A percentile compares a stretch with the other conserved stretches of the same genome.
Evolutionary conservation across 345 rosid species (phyloP).

Genomic region (Lumnitzera littorea): DNA sequence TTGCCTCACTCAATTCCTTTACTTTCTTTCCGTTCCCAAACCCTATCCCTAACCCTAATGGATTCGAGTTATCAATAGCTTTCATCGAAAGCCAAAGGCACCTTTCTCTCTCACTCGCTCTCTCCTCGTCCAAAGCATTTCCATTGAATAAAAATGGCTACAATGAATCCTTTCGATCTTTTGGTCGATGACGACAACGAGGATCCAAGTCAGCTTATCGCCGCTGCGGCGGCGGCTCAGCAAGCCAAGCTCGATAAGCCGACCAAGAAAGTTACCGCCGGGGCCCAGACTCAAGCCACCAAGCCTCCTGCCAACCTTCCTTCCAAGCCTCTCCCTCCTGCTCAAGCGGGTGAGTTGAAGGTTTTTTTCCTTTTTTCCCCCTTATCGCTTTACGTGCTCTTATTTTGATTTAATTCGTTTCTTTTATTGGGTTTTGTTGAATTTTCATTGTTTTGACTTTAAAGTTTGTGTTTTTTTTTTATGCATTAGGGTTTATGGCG

Average conservation of each 20-base stretch:
- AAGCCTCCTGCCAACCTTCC: constrained; percentile 62
- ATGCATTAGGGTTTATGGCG: no score
- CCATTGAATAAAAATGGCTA: constrained; percentile 44
- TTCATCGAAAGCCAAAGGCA: background rate
- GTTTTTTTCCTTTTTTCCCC: background rate
- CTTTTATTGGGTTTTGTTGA: background rate
- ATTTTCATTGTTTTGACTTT: no score
- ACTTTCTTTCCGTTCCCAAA: no score
- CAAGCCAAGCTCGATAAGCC: constrained; percentile 17
- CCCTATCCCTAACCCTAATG: no score
- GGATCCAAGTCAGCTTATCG: constrained; percentile 58
- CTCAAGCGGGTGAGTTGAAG: constrained; percentile 61
- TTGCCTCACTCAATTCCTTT: background rate
- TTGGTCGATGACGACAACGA: constrained; percentile 77
- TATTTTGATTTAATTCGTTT: background rate
- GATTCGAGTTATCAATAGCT: no score
- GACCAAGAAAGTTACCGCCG: background rate
- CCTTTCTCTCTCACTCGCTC: background rate
- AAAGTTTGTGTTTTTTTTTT: background rate
- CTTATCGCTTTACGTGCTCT: no score
- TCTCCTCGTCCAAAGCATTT: no score
- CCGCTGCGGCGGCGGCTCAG: constrained; percentile 30
- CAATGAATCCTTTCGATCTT: constrained; percentile 86
- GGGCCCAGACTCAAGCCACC: constrained; percentile 13
- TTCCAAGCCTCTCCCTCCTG: constrained; percentile 65